Evolutionary conservation across 1,284 basidiomycete genomes (phyloP).

Genomic region (Wallemia hederae): DNA sequence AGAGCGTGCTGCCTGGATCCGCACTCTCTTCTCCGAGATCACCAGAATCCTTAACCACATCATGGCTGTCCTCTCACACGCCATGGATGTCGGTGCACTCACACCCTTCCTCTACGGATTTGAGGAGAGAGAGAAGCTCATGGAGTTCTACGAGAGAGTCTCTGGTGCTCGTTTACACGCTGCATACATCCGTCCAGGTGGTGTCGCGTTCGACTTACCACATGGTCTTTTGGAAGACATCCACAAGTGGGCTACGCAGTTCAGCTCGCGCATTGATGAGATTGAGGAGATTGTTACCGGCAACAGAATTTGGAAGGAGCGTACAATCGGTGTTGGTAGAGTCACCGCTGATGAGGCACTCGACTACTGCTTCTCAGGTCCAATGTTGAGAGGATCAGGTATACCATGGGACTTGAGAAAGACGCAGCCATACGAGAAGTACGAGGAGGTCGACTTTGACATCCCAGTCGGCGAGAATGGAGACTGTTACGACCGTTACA

Average conservation of each 20-base stretch:
- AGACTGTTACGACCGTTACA: conserved; percentile 81
- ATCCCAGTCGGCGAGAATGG: conserved; percentile 86
- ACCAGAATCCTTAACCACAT: conserved; percentile 89
- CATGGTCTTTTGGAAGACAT: conserved; percentile 92
- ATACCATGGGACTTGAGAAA: conserved; percentile 87
- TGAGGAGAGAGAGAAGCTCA: conserved; percentile 97
- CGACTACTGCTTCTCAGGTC: conserved; percentile 81
- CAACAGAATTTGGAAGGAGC: conserved; percentile 92
- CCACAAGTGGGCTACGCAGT: conserved; percentile 92
- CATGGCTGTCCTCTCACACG: conserved; percentile 89
- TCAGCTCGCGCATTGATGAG: conserved; percentile 59
- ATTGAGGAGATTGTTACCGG: conserved; percentile 93
- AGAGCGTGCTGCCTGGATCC: conserved; percentile 96
- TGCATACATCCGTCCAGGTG: conserved; percentile 92
- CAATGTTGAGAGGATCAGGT: conserved; percentile 86
- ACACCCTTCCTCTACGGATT: conserved; percentile 99
- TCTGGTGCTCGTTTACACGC: conserved; percentile 90
- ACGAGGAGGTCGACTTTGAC: conserved; percentile 93
- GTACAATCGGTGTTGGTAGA: conserved; percentile 67
- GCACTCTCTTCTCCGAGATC: conserved; percentile 88
- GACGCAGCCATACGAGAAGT: conserved; percentile 81
- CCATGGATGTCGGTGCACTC: conserved; percentile 87
- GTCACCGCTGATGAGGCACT: conserved; percentile 80
- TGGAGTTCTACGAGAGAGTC: conserved; percentile 99
- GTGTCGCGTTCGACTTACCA: conserved; percentile 90